These are phyloP conservation scores for Phialemoniopsis sp. DNA, from an alignment of 2,329 filamentous ascomycete genomes.

Conservation along the genomic window DNA sequence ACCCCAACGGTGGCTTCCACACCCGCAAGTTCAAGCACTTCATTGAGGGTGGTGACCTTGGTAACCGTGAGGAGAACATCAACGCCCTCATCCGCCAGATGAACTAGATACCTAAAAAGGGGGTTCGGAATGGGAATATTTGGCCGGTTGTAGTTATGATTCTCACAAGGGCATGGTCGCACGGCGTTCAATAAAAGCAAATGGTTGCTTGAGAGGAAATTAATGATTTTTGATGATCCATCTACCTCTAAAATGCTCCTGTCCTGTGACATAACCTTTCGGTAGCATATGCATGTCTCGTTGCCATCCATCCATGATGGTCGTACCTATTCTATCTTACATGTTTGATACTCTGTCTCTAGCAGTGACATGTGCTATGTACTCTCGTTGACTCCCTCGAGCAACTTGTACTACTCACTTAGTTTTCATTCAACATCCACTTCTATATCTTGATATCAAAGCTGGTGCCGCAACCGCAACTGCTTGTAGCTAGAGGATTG, in stretches of 20 bases:
- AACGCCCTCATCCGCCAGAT: conserved; percentile 95
- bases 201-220: conserved; percentile 21
- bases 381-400: too few species aligned
- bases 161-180: conserved; percentile 20
- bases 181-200: conserved; percentile 27
- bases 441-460: conserved; percentile 79
- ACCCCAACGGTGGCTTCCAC: conserved; percentile 95
- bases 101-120: conserved; percentile 64
- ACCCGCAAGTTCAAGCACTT: conserved; percentile 98
- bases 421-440: too few species aligned
- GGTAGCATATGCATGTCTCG: conserved; percentile 1
- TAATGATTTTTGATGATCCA: conserved; percentile 17
- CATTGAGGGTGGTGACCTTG: conserved; percentile 96
- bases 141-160: conserved; percentile 9
- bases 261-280: conserved; percentile 6
- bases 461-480: conserved; percentile 94
- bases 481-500: conserved; percentile 87
- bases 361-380: too few species aligned
- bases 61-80: conserved; percentile 98
- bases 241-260: too few species aligned
- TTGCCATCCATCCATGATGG: background rate
- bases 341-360: background rate
- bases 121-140: conserved; percentile 6
- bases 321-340: background rate
- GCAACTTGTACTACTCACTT: too few species aligned